Percentiles rank a stretch among this genome's conserved stretches.
These are phyloP conservation scores for Chaetomium fimeti DNA, from an alignment of 495 filamentous ascomycete species.

Conservation along the genomic window DNA sequence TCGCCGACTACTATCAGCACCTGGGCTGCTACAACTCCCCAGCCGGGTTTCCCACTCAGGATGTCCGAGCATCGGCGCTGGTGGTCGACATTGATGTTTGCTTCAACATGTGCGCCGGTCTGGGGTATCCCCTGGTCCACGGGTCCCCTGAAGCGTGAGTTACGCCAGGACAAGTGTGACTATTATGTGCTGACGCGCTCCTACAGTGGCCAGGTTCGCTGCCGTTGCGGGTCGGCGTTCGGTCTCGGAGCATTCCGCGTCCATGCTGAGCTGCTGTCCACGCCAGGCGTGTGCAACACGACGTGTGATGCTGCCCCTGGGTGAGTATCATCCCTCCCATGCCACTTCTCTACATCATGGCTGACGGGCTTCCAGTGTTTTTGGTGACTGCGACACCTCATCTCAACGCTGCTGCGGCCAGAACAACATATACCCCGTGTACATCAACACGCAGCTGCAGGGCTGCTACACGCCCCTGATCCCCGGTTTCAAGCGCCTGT, in stretches of 20 bases:
- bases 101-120: not conserved
- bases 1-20: not conserved
- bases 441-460: conserved; percentile 1
- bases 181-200: not conserved
- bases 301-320: not conserved
- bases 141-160: not conserved
- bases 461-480: not conserved
- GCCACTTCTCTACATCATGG: not conserved
- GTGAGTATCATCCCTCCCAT: not conserved
- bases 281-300: not conserved
- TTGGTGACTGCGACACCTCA: not conserved
- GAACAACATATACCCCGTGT: not conserved
- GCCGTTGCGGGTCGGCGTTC: not conserved
- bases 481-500: not conserved
- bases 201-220: not conserved
- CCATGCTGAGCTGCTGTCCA: not conserved
- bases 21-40: conserved; percentile 5
- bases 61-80: not conserved
- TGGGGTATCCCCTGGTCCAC: not conserved
- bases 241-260: not conserved
- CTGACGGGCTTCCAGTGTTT: not conserved
- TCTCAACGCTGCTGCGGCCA: not conserved
- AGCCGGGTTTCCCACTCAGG: not conserved
- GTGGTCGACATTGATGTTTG: not conserved
- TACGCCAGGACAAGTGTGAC: not conserved